These are phyloP conservation scores for Echinochloa phyllopogon DNA, from an alignment of 176 grass and related monocot species.

Conservation along the genomic window DNA sequence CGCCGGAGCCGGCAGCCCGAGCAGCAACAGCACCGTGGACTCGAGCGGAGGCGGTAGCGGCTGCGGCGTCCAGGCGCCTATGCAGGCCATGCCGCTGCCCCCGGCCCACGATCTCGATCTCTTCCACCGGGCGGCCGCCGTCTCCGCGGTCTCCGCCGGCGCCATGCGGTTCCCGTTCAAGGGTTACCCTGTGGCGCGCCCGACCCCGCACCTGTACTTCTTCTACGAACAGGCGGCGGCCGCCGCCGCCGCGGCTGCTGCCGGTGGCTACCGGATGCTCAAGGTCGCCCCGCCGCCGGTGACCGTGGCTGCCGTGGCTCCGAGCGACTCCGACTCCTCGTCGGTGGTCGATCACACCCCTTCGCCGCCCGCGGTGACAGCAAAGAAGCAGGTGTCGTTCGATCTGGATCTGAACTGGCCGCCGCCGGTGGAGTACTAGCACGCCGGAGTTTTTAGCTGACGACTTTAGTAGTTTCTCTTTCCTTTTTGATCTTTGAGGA, in stretches of 20 bases:
- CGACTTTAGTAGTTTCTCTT: slow-evolving; percentile 37
- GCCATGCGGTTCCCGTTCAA: slow-evolving; percentile 62
- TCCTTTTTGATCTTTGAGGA: slow-evolving; percentile 23
- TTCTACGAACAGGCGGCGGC: slow-evolving; percentile 59
- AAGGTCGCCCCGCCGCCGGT: slow-evolving; percentile 44
- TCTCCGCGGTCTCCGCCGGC: not conserved
- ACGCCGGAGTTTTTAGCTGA: slow-evolving; percentile 25
- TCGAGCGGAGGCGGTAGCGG: slow-evolving; percentile 28
- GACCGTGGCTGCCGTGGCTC: slow-evolving; percentile 33
- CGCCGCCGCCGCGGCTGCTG: not conserved
- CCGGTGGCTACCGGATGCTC: slow-evolving; percentile 30
- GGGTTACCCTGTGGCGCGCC: slow-evolving; percentile 48
- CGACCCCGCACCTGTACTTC: slow-evolving; percentile 50
- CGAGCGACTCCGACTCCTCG: slow-evolving; percentile 71
- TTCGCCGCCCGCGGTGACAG: slow-evolving; percentile 27
- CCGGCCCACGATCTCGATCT: slow-evolving; percentile 56
- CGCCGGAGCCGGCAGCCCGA: slow-evolving; percentile 48
- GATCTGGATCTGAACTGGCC: slow-evolving; percentile 94
- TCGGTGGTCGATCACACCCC: slow-evolving; percentile 60
- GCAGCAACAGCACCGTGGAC: slow-evolving; percentile 79
- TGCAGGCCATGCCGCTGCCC: slow-evolving; percentile 50
- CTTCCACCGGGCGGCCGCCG: slow-evolving; percentile 50
- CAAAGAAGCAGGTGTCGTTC: slow-evolving; percentile 45
- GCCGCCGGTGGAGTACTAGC: slow-evolving; percentile 68
- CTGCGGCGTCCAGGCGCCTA: slow-evolving; percentile 22